Base-by-base conservation (phyloP, 495 filamentous ascomycete species). In the Neurospora sp. region DNA sequence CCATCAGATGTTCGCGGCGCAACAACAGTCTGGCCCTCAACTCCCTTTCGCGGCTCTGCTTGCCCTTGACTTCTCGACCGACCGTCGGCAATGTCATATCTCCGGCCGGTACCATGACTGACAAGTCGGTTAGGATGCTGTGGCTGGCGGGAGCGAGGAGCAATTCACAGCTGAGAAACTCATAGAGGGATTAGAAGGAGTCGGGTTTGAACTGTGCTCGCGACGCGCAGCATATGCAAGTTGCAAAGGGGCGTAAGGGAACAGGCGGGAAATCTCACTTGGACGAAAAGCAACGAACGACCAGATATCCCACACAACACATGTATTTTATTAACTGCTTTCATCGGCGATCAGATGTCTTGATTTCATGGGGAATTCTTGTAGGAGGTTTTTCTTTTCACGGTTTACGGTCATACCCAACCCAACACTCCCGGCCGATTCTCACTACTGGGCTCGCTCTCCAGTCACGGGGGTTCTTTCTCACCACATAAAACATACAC, bases 281-380 rank as follows among this genome's bases (percentile, higher is more conserved):
- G 54, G 54, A 70, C 31, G 48, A 40, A 69, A 31, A 62, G 38
- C n/a, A 69, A 59, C 46, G 44, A 59, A 72, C 71, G 71, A 72
- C 48, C 71, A 39, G 48, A 72, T 72, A 72, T 72, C 71, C 71
- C 35, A 70, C 41, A 66, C 54, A 66, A 31, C 54, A 66, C 71
- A 37, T 72, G 71, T 72, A 72, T 69, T 72, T 42, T 72, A 72
- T 62, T 66, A 66, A 66, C 54, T 66, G 54, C 27, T 66, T 66
- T 66, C 27, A 9, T 66, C 27, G 54, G 54, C 54, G 54, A 66
- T 66, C 54, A 66, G 54, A 66, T 35, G 54, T 66, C 31, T 66
- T 66, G 54, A 66, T 37, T 66, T 35, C 54, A 66, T 9, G 27
- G 54, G 54, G 54, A 66, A 66, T 66, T 37, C 14, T 66, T 66